phyloP scores from a whole-genome alignment of 1,139 yeast genomes.

The Lodderomyces theae region DNA sequence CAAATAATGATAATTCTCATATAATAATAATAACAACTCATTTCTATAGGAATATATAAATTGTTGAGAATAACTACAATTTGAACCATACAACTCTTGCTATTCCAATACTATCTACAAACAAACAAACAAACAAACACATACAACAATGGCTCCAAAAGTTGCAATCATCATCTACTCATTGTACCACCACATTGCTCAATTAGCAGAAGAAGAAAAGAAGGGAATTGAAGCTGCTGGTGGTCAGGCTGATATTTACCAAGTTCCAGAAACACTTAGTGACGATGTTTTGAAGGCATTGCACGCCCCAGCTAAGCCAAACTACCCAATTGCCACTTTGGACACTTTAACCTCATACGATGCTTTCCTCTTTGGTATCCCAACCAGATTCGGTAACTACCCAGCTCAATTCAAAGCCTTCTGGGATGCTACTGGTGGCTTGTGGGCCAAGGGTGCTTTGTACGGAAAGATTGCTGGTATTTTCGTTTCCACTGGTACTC shows the following conservation, averaged over 20 bases:
- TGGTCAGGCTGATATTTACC: constrained; percentile 67
- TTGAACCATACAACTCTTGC: not conserved
- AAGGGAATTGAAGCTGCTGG: constrained; percentile 75
- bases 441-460: constrained; percentile 77
- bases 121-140: no score
- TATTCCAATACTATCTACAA: constrained; percentile 3
- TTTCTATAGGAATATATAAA: not conserved
- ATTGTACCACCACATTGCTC: constrained; percentile 73
- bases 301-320: constrained; percentile 64
- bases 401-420: constrained; percentile 81
- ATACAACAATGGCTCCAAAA: constrained; percentile 36
- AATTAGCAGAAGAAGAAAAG: constrained; percentile 66
- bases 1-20: not conserved
- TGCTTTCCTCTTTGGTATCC: constrained; percentile 76
- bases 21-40: not conserved
- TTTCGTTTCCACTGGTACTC: constrained; percentile 76
- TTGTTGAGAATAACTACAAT: not conserved
- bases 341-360: constrained; percentile 65
- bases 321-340: constrained; percentile 65
- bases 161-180: constrained; percentile 73
- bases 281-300: constrained; percentile 57
- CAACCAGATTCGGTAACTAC: constrained; percentile 79
- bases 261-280: constrained; percentile 75
- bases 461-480: constrained; percentile 75
- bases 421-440: constrained; percentile 80